Evolutionary conservation across 306 rosid genomes (phyloP).

Genomic region (Quercus gilva): DNA sequence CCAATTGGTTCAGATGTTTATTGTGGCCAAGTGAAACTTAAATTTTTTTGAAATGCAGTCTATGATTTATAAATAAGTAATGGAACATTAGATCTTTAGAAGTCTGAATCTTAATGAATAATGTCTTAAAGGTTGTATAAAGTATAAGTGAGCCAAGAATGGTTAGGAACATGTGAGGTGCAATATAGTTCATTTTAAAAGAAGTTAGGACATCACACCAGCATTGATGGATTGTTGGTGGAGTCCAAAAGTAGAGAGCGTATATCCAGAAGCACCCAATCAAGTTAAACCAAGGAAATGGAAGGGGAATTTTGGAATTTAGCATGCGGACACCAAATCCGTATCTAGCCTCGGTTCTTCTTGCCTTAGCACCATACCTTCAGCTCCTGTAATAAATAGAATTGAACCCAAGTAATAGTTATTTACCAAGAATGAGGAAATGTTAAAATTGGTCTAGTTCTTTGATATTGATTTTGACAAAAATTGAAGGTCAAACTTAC

Average conservation of each 20-base stretch:
- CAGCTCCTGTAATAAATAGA: conserved; percentile 1
- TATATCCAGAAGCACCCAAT: background rate
- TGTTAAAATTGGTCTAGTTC: background rate
- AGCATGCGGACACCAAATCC: background rate
- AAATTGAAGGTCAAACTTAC: background rate
- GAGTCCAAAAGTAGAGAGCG: background rate
- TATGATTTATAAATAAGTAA: no score
- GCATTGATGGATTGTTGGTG: background rate
- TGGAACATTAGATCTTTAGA: background rate
- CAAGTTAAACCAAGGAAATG: background rate
- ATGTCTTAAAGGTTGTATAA: background rate
- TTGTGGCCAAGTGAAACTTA: no score
- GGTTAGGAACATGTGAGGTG: background rate
- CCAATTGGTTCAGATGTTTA: no score
- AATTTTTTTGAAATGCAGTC: no score
- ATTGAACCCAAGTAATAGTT: background rate
- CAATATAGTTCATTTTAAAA: background rate
- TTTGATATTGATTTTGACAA: background rate
- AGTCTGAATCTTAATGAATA: background rate
- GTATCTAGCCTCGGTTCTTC: background rate
- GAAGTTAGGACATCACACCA: background rate
- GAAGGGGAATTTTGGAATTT: background rate
- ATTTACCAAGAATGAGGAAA: background rate
- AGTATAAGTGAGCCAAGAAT: background rate
- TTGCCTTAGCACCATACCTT: background rate